phyloP scores from a whole-genome alignment of 1,284 basidiomycete genomes.

The Cerrena zonata region DNA sequence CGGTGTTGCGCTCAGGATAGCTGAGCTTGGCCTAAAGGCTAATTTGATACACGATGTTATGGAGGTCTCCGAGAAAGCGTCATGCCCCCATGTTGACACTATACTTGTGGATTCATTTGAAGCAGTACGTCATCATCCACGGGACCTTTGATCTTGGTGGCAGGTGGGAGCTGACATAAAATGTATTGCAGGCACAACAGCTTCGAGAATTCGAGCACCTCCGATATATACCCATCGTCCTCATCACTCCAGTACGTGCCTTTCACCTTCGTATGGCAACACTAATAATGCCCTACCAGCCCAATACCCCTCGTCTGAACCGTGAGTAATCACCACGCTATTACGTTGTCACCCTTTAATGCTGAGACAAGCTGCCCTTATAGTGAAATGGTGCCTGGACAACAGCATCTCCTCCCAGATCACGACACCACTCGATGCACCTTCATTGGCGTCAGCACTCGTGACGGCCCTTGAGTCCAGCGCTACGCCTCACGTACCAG shows the following conservation, averaged over 20 bases:
- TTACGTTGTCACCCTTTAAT: neutral
- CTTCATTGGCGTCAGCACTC: conserved; percentile 88
- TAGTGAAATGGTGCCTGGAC: conserved; percentile 87
- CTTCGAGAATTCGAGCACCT: conserved; percentile 91
- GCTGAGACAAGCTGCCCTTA: conserved; percentile 3
- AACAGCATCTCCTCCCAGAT: conserved; percentile 88
- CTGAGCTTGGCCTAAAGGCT: conserved; percentile 78
- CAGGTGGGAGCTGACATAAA: conserved; percentile 5
- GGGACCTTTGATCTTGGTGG: conserved; percentile 4
- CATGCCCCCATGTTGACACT: conserved; percentile 87
- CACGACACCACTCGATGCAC: conserved; percentile 83
- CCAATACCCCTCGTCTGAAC: conserved; percentile 64
- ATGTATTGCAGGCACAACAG: conserved; percentile 65
- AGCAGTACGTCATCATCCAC: conserved; percentile 53
- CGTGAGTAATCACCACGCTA: conserved; percentile 41
- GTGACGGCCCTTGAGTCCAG: conserved; percentile 93
- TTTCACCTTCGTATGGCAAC: neutral
- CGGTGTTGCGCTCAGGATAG: conserved; percentile 74
- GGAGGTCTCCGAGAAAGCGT: conserved; percentile 76
- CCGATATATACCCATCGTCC: conserved; percentile 92
- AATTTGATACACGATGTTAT: conserved; percentile 73
- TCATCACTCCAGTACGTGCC: conserved; percentile 68
- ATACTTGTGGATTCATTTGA: conserved; percentile 88
- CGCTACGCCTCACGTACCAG: conserved; percentile 75
- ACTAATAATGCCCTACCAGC: conserved; percentile 12